A percentile compares a stretch with the other conserved stretches of the same genome.
phyloP scores from a whole-genome alignment of 441 rosid species.

The Pelargonium australe region DNA sequence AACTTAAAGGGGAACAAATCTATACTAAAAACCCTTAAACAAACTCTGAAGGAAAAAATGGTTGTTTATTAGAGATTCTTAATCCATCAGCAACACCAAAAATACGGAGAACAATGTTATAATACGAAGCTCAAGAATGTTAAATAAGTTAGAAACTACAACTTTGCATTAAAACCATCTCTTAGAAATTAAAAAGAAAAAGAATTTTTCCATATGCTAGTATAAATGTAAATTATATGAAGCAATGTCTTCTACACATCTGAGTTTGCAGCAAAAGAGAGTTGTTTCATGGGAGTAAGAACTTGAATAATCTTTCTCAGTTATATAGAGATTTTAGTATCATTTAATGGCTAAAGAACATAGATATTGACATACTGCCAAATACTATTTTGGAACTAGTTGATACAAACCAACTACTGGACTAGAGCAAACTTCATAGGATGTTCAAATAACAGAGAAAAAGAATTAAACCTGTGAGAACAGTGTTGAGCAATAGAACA shows the following conservation, averaged over 20 bases:
- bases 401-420: background rate
- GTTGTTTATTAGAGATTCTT: no score
- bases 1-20: conserved; percentile 7
- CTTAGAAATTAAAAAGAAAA: background rate
- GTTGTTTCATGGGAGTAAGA: background rate
- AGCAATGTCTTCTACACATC: background rate
- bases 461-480: conserved; percentile 66
- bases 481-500: conserved; percentile 78
- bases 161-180: background rate
- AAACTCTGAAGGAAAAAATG: background rate
- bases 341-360: background rate
- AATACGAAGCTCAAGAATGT: background rate
- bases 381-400: background rate
- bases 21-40: background rate
- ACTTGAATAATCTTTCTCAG: background rate
- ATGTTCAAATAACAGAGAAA: conserved; percentile 1
- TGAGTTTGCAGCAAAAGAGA: background rate
- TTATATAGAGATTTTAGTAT: background rate
- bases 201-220: background rate
- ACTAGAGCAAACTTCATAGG: background rate
- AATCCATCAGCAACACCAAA: no score
- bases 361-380: background rate
- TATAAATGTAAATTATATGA: background rate
- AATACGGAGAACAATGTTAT: no score
- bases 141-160: background rate